Conservation (phyloP, 2,329 filamentous ascomycete genomes). For the Periconia digitata region DNA sequence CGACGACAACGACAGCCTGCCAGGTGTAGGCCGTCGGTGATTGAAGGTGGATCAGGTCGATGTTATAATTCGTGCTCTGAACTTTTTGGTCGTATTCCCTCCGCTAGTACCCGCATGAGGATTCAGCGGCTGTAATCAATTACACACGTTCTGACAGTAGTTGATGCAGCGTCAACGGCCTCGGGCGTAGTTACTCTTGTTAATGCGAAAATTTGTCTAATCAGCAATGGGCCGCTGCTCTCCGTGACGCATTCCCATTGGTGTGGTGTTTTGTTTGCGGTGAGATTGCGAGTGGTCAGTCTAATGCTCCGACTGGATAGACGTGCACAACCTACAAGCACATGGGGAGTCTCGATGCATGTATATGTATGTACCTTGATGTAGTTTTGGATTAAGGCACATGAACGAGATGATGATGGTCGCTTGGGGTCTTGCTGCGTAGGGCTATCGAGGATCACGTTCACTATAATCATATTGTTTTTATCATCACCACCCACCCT, state of each 20-base stretch:
- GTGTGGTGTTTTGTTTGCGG: background rate
- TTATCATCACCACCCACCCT: background rate
- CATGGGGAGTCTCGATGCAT: too few species aligned
- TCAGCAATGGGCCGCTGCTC: conserved; percentile 3
- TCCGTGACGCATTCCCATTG: conserved; percentile 9
- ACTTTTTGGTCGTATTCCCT: conserved; percentile 18
- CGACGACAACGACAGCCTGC: background rate
- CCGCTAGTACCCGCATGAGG: background rate
- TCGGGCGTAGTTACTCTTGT: conserved; percentile 35
- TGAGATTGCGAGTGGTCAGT: too few species aligned
- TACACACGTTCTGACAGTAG: too few species aligned
- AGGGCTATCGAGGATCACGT: background rate
- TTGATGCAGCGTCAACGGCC: conserved; percentile 5
- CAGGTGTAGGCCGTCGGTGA: conserved; percentile 19
- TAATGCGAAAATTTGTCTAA: conserved; percentile 39
- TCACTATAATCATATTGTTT: background rate
- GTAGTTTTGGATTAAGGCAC: too few species aligned
- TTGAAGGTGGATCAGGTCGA: conserved; percentile 11
- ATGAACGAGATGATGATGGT: background rate
- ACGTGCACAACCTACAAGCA: too few species aligned
- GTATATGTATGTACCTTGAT: too few species aligned
- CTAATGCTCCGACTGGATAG: too few species aligned
- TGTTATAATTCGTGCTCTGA: conserved; percentile 31
- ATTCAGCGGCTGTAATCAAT: conserved; percentile 6
- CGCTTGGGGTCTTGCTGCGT: background rate